phyloP scores from a whole-genome alignment of 2,329 filamentous ascomycete genomes.

The Epicoccum sorghinum region DNA sequence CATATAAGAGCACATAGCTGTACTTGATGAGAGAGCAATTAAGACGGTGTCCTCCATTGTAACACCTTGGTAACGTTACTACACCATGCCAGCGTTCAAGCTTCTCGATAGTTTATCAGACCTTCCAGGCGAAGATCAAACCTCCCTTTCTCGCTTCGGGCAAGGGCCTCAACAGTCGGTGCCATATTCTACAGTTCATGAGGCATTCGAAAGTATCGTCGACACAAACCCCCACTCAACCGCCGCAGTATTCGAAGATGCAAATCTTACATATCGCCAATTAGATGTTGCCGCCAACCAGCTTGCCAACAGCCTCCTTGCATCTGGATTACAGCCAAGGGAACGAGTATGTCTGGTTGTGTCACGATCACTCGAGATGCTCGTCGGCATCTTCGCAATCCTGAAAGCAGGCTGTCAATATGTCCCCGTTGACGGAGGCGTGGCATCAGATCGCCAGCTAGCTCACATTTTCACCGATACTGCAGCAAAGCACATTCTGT shows the following conservation, averaged over 20 bases:
- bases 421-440: conserved; percentile 63
- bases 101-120: conserved; percentile 22
- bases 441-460: conserved; percentile 45
- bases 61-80: background rate
- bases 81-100: background rate
- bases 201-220: conserved; percentile 36
- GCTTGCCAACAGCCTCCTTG: conserved; percentile 26
- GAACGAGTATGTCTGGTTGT: conserved; percentile 63
- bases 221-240: conserved; percentile 27
- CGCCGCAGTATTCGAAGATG: conserved; percentile 30
- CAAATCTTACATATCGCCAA: conserved; percentile 21
- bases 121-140: conserved; percentile 27
- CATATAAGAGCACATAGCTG: background rate
- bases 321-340: conserved; percentile 34
- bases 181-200: conserved; percentile 28
- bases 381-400: conserved; percentile 63
- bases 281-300: conserved; percentile 24
- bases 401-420: conserved; percentile 65
- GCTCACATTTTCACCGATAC: conserved; percentile 58
- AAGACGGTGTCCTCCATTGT: background rate
- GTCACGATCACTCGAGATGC: conserved; percentile 62
- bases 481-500: conserved; percentile 54
- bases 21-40: too few relatives aligned
- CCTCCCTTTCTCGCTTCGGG: conserved; percentile 31
- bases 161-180: conserved; percentile 25